Conservation (phyloP, 163 green algal species). For the Botryococcus braunii region DNA sequence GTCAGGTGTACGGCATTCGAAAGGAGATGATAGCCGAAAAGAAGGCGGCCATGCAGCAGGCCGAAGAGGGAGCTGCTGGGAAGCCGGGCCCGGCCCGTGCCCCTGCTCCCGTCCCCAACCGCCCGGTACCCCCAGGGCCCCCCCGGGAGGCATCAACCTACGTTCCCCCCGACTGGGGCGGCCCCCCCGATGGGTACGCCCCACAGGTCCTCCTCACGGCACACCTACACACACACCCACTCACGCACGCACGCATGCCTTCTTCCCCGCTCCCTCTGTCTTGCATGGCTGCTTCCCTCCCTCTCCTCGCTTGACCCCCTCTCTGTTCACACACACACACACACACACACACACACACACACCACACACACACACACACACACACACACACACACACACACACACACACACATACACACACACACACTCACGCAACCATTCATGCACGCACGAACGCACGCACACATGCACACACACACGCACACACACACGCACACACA, state of each 20-base stretch:
- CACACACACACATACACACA: too few species aligned
- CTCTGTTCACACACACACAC: background rate
- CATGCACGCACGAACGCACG: too few species aligned
- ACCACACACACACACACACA: background rate
- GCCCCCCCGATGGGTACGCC: constrained; percentile 32
- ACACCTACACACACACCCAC: background rate
- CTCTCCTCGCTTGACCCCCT: background rate
- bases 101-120: too few species aligned
- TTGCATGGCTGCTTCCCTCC: background rate
- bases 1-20: too few species aligned
- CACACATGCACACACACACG: too few species aligned
- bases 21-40: too few species aligned
- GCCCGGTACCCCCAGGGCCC: background rate
- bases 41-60: too few species aligned
- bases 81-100: too few species aligned
- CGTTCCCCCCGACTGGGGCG: constrained; percentile 38
- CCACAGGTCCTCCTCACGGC: background rate
- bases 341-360: background rate
- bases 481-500: too few species aligned
- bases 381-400: too few species aligned
- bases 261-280: background rate
- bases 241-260: background rate
- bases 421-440: too few species aligned
- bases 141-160: constrained; percentile 24
- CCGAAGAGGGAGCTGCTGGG: too few species aligned